Conservation (phyloP, 345 rosid genomes). For the Camelina hispida region DNA sequence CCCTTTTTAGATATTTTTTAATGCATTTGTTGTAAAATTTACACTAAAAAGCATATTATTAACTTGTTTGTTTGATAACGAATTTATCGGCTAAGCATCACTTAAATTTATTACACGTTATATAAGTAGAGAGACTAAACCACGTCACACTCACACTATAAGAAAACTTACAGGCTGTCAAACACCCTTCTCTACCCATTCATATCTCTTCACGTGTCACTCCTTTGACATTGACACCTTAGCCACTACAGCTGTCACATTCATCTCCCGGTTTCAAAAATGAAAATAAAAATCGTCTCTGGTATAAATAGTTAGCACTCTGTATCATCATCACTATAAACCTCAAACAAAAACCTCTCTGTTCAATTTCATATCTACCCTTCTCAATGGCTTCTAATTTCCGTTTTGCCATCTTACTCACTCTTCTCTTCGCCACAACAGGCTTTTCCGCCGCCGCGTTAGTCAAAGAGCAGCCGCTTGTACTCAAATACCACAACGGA, state of each 20-base stretch:
- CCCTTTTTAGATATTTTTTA: no score
- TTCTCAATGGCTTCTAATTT: constrained; percentile 50
- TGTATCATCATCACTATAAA: not conserved
- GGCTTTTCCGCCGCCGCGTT: constrained; percentile 50
- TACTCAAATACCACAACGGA: constrained; percentile 43
- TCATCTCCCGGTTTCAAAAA: not conserved
- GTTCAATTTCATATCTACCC: not conserved
- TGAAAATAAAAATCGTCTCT: not conserved
- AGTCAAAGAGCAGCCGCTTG: constrained; percentile 77
- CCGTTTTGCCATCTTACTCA: constrained; percentile 45
- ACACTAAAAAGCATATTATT: not conserved
- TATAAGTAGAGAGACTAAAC: constrained; percentile 27
- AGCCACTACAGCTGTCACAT: constrained; percentile 36
- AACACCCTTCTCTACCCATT: constrained; percentile 23
- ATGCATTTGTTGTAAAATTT: no score
- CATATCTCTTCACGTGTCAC: constrained; percentile 1
- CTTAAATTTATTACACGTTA: constrained; percentile 37
- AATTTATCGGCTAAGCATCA: constrained; percentile 39
- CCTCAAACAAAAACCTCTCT: constrained; percentile 13
- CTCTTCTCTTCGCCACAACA: constrained; percentile 29
- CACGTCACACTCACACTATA: constrained; percentile 34
- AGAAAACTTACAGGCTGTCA: constrained; percentile 41
- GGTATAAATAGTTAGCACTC: constrained; percentile 35
- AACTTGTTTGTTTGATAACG: not conserved
- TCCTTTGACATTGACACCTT: constrained; percentile 22